Base-by-base conservation (phyloP, 2,329 filamentous ascomycete genomes). In the Coniella vitis region DNA sequence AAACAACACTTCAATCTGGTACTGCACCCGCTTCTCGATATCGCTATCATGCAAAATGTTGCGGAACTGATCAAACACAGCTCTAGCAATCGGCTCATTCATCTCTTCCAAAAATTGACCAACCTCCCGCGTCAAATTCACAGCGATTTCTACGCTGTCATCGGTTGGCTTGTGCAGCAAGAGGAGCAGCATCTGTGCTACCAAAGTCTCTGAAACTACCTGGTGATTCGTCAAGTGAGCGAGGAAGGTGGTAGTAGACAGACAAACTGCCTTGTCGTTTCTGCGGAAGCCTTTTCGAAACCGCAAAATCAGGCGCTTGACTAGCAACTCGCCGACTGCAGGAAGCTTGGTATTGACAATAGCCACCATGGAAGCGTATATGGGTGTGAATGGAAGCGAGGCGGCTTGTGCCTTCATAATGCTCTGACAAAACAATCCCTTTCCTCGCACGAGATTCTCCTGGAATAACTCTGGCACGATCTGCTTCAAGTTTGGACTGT, bases 321-420 rank as follows among this genome's bases (percentile, higher is more conserved):
- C 76, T 48, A 98, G 73, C 54, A 98, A 74, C 68, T 98, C 91
- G 51, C 93, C 93, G 22, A 97, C 90, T 64, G 93, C 86, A 1
- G 93, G 93, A 51, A 98, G 73, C 68, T 98, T 98, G 13, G 93
- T 96, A 65, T 98, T 98, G 64, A 97, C 90, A 59, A 97, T 94
- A 34, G 93, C 90, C 1, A 84, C 89, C 84, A 97, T 94, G 42
- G 90, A 88, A 12, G 91, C 93, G 60, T 96, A 95, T 54, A 98
- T 95, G 9, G 91, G 87, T 0, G 93, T 97, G 61, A 97, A 98
- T 0, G 91, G 90, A 65, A 97, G 76, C 74, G 88, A 94, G 9
- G 91, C 90, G 13, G 91, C 90, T 70, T 98, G 93, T 0, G 93
- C 93, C 72, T 97, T 97, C 90, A 97, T 95, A 61, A 98, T 93